Evolutionary conservation across 2,329 filamentous ascomycete species (phyloP), one percentile per base, ranked within the genome.

Genomic region (Venturia aucupariae): DNA sequence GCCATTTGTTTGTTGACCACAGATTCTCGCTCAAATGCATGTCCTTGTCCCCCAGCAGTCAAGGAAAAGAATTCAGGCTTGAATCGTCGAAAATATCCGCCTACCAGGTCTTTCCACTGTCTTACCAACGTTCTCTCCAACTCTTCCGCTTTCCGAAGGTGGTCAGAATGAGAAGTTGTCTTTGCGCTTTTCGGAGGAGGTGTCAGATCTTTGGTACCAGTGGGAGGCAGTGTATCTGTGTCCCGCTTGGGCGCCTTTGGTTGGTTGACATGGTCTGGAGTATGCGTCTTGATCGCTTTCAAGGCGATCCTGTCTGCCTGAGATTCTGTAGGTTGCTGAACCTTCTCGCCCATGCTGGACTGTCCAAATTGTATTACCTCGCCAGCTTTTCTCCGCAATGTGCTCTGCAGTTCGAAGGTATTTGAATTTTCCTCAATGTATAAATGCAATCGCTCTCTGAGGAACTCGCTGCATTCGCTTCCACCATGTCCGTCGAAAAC

Each of bases 401-500:
- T 95, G 70, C 90, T 95, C 70, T 86, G 80, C 35, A 97, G 78
- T 66, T 89, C 88, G 71, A 97, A 96, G 22, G 86, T 81, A 64
- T 81, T 79, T 0, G 90, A 90, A 0, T 91, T 85, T 68, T 90
- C 83, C 75, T 99, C 93, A 42, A 99, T 86, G 73, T 97, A 97
- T 11, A 85, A 84, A 74, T 97, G 94, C 66, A 99, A 78, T 71
- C 89, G 85, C 66, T 97, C 90, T 65, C 87, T 83, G 68, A 97
- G 76, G 70, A 96, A 97, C 22, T 88, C 86, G 66, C 91, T 92
- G 75, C 94, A 97, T 74, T 96, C 90, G 24, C 80, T 84, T 24
- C 94, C 94, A 11, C 94, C 94, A 77, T 99, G 94, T 2, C 94
- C 94, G 75, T 99, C 94, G 72, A 97, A 99, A 1, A 97, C 87